phyloP scores from a whole-genome alignment of 176 grass and related monocot genomes.

The Rhipidocladum racemiflorum region DNA sequence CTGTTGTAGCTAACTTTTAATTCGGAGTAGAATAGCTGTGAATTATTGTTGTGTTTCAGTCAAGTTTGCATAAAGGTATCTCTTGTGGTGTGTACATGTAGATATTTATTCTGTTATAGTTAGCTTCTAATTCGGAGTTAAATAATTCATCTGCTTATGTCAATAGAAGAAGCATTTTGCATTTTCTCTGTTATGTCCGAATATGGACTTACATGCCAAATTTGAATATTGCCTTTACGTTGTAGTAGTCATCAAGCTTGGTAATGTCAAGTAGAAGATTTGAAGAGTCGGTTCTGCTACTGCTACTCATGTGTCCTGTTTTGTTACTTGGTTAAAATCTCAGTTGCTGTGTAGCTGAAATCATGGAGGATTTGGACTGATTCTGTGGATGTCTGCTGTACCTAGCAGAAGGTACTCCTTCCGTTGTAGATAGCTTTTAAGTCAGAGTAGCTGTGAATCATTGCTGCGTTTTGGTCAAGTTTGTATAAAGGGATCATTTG shows the following conservation, averaged over 20 bases:
- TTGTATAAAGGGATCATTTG: neutral
- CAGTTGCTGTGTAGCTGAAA: neutral
- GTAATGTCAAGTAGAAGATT: neutral
- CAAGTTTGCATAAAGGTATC: neutral
- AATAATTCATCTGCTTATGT: neutral
- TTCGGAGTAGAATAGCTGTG: neutral
- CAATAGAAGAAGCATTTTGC: neutral
- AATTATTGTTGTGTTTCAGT: neutral
- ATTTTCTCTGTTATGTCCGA: neutral
- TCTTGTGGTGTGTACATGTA: neutral
- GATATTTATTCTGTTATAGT: neutral
- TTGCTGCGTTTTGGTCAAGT: neutral
- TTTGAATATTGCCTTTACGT: neutral
- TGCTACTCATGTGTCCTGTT: neutral
- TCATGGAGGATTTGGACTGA: neutral
- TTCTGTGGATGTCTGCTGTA: neutral
- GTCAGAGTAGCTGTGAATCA: neutral
- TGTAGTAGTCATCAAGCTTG: neutral
- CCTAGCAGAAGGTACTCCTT: neutral
- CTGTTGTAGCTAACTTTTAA: neutral
- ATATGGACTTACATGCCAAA: neutral
- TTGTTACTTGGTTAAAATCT: neutral
- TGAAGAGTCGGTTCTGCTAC: neutral
- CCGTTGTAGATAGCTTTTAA: neutral
- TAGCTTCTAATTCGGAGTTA: neutral